Evolutionary conservation across 2,329 filamentous ascomycete species (phyloP).

Genomic region (Penicillium sp.): DNA sequence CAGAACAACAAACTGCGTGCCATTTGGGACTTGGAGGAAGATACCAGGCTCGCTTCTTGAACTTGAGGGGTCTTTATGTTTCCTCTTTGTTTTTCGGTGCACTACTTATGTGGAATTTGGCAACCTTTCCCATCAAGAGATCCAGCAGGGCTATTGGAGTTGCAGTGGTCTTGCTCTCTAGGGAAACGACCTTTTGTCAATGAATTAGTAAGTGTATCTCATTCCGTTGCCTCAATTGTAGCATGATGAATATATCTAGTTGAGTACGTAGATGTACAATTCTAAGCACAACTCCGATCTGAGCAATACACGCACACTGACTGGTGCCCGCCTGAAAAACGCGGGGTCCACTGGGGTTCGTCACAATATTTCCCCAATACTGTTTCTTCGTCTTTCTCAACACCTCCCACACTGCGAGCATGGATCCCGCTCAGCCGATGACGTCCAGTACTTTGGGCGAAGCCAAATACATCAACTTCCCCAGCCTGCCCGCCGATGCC

Average conservation of each 20-base stretch:
- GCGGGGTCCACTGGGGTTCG: conserved; percentile 12
- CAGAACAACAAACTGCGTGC: too few species aligned
- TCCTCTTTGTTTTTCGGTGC: too few species aligned
- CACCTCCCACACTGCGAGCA: conserved; percentile 3
- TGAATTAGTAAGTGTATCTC: neutral
- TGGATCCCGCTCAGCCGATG: conserved; percentile 23
- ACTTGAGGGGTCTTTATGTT: too few species aligned
- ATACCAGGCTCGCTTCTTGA: too few species aligned
- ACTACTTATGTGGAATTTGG: too few species aligned
- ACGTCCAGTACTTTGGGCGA: conserved; percentile 36
- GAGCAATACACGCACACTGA: conserved; percentile 12
- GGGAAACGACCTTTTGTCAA: neutral
- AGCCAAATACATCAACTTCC: conserved; percentile 54
- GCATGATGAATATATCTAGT: too few species aligned
- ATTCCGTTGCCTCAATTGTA: neutral
- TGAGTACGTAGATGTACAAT: neutral
- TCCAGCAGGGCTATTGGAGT: too few species aligned
- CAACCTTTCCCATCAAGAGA: too few species aligned
- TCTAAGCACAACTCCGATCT: conserved; percentile 16
- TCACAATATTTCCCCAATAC: neutral
- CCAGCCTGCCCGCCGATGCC: conserved; percentile 49
- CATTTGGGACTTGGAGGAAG: too few species aligned
- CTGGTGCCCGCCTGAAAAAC: conserved; percentile 7
- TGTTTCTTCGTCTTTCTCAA: neutral
- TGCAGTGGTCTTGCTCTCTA: too few species aligned